Evolutionary conservation across 2,329 filamentous ascomycete species (phyloP), one percentile per base, ranked within the genome.

Genomic region (Fusarium sambucinum): DNA sequence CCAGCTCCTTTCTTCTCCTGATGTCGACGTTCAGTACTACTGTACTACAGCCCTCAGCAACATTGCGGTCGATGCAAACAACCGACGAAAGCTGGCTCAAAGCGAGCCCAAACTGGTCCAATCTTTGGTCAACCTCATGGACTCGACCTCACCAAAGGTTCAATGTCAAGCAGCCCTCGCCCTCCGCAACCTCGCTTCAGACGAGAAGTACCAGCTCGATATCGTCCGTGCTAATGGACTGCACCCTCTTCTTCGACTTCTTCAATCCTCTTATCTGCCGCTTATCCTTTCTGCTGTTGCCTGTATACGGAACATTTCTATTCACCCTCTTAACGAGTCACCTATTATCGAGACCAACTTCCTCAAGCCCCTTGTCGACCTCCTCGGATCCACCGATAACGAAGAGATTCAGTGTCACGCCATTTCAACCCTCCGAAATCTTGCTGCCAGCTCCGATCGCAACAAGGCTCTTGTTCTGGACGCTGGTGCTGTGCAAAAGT

Each of bases 391-490:
- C 12, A 97, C 94, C 1, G 95, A 98, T 73, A 97, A 97, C 76
- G 96, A 99, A 79, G 96, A 99, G 78, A 99, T 99, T 52, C 96
- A 99, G 78, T 99, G 96, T 77, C 96, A 99, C 77, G 96, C 96
- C 59, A 99, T 99, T 70, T 98, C 96, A 7, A 99, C 96, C 0
- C 86, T 99, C 48, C 90, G 96, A 68, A 99, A 99, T 75, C 85
- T 99, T 60, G 96, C 96, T 9, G 96, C 96, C 56, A 98, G 94
- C 80, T 98, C 95, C 10, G 96, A 99, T 78, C 90, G 93, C 67
- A 99, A 99, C 86, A 99, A 99, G 82, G 92, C 96, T 60, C 86
- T 99, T n/a, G 96, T 99, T 2, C 83, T 99, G 48, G 94, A 98
- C 80, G 96, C 96, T 33, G 96, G 96, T 25, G 96, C 96, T 3